Conservation (phyloP, 129 eudicot genomes). For the Chrysanthemum seticuspe region DNA sequence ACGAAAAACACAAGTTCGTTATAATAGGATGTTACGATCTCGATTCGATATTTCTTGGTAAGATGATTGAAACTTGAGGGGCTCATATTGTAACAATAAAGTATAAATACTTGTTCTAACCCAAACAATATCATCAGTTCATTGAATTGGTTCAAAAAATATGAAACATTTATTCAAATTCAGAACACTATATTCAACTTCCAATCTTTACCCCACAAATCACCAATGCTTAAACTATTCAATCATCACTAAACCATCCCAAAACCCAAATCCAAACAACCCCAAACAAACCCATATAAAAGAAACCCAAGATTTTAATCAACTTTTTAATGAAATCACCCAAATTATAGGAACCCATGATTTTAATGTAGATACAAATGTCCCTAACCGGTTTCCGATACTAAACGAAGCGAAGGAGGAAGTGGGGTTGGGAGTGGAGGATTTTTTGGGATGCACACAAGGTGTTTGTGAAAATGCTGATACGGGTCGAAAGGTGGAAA, state of each 20-base stretch:
- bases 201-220: conserved; percentile 28
- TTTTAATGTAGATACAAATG: conserved; percentile 6
- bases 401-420: not conserved
- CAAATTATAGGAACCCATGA: conserved; percentile 59
- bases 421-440: not conserved
- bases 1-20: too few relatives aligned
- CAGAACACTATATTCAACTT: conserved; percentile 29
- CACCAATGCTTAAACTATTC: conserved; percentile 27
- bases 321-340: conserved; percentile 64
- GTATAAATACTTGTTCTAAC: not conserved
- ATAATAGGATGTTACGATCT: too few relatives aligned
- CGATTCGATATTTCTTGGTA: too few relatives aligned
- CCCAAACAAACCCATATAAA: conserved; percentile 14
- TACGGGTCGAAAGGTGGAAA: conserved; percentile 21
- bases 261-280: conserved; percentile 34
- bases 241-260: conserved; percentile 18
- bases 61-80: not conserved
- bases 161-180: conserved; percentile 47
- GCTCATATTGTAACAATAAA: not conserved
- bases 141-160: not conserved
- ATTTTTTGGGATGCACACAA: conserved; percentile 29
- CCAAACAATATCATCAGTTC: not conserved
- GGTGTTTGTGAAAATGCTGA: conserved; percentile 64
- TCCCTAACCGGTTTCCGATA: conserved; percentile 25
- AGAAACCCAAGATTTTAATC: conserved; percentile 23